Evolutionary conservation across 1,284 basidiomycete species (phyloP).

Genomic region (Apiotrichum gamsii): DNA sequence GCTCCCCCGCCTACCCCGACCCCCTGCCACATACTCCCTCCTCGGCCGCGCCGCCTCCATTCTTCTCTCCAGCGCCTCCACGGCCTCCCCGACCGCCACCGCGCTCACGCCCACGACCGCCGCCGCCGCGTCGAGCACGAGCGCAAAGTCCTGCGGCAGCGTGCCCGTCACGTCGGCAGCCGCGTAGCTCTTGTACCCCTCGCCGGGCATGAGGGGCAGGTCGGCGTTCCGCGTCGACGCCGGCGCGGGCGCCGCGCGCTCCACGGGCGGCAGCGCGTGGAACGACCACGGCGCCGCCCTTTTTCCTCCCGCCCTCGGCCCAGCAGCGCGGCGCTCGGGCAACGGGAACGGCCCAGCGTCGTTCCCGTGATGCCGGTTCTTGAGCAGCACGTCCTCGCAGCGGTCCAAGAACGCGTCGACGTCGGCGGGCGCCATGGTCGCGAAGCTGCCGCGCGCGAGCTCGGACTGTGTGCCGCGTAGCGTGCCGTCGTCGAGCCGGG

Average conservation of each 20-base stretch:
- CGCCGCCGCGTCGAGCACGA: constrained; percentile 25
- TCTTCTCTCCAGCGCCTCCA: constrained; percentile 32
- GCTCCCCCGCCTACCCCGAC: not conserved
- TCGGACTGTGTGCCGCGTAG: constrained; percentile 12
- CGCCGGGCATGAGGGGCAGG: constrained; percentile 36
- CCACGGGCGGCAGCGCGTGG: constrained; percentile 7
- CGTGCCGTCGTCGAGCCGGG: constrained; percentile 37
- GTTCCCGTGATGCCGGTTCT: constrained; percentile 20
- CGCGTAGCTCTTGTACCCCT: constrained; percentile 25
- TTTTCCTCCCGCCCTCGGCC: too few species aligned
- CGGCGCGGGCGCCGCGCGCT: not conserved
- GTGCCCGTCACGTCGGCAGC: constrained; percentile 22
- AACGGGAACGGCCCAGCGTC: too few species aligned
- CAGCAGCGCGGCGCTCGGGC: too few species aligned
- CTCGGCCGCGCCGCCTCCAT: constrained; percentile 16
- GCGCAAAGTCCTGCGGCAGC: constrained; percentile 25
- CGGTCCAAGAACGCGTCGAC: constrained; percentile 33
- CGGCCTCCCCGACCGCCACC: constrained; percentile 17
- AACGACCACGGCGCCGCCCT: too few species aligned
- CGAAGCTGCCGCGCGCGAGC: constrained; percentile 28
- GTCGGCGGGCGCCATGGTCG: constrained; percentile 22
- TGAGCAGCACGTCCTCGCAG: constrained; percentile 28
- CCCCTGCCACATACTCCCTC: constrained; percentile 1
- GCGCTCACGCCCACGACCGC: constrained; percentile 26
- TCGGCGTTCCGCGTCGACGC: constrained; percentile 11